Conservation (phyloP, 306 rosid species). For the Prosopis cineraria region DNA sequence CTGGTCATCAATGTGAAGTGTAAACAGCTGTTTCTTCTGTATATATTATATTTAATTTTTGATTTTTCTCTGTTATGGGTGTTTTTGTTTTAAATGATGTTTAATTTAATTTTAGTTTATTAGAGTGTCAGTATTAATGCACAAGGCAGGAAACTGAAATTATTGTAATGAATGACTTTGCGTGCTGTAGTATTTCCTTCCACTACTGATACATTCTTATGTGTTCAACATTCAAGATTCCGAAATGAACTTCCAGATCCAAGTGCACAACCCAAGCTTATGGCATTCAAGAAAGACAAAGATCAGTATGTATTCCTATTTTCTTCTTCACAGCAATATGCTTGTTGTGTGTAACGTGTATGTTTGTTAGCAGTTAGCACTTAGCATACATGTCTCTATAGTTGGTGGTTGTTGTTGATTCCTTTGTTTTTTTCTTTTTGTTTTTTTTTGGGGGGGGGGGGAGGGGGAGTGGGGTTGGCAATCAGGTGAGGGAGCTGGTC, state of each 20-base stretch:
- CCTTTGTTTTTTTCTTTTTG: too few relatives aligned
- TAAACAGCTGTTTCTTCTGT: neutral
- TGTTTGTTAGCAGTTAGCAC: neutral
- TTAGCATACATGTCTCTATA: neutral
- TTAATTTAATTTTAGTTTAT: neutral
- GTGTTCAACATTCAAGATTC: conserved; percentile 56
- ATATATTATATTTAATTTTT: conserved; percentile 15
- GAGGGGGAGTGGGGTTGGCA: neutral
- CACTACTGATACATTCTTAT: conserved; percentile 37
- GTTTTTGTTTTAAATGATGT: neutral
- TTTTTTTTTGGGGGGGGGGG: neutral
- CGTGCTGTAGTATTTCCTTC: conserved; percentile 23
- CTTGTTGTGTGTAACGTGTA: neutral
- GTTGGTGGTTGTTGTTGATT: conserved; percentile 20
- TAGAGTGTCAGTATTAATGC: conserved; percentile 8
- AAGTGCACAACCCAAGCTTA: conserved; percentile 97
- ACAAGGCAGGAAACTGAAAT: conserved; percentile 20
- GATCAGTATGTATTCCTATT: conserved; percentile 72
- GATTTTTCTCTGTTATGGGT: conserved; percentile 21
- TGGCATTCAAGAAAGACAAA: conserved; percentile 83
- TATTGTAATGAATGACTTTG: neutral
- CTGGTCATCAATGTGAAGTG: neutral
- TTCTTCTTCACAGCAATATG: conserved; percentile 13
- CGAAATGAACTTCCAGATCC: conserved; percentile 99
- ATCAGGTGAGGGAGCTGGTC: neutral